A percentile compares a stretch with the other conserved stretches of the same genome.
Conservation (phyloP, 208 protist species). For the Crithidia bombi region DNA sequence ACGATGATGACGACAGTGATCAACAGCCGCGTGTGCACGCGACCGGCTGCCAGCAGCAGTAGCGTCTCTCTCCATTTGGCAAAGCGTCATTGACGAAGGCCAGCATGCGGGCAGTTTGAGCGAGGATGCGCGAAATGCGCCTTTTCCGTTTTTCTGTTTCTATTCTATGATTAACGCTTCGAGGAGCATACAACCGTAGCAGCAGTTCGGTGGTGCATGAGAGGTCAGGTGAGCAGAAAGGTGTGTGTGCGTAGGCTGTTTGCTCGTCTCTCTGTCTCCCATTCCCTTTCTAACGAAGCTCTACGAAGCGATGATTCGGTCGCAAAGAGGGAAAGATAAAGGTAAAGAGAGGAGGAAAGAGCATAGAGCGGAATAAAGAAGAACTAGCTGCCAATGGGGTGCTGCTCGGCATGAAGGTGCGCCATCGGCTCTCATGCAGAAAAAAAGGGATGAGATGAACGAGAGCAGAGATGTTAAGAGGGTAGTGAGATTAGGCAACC, state of each 20-base stretch:
- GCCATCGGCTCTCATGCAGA: no score
- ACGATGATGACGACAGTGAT: conserved; percentile 73
- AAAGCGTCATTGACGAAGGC: not conserved
- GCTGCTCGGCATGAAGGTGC: no score
- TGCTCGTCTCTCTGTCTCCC: not conserved
- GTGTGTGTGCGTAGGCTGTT: not conserved
- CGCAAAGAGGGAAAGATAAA: not conserved
- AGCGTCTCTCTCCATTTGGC: conserved; percentile 8
- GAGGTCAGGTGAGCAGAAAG: no score
- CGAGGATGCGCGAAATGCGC: no score
- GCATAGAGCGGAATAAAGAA: not conserved
- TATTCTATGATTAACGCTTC: not conserved
- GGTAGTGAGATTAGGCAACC: not conserved
- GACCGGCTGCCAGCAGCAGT: conserved; percentile 86
- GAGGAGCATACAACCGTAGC: no score
- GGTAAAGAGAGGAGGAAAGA: not conserved
- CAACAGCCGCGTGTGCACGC: conserved; percentile 52
- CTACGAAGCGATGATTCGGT: no score
- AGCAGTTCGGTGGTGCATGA: no score
- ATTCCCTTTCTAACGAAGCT: no score
- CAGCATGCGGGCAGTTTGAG: conserved; percentile 6
- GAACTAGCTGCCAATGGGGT: no score
- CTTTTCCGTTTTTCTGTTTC: conserved; percentile 25
- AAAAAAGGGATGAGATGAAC: not conserved
- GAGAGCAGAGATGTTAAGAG: not conserved